Evolutionary conservation across 2,329 filamentous ascomycete genomes (phyloP), one percentile per base, ranked within the genome.

Genomic region (Trichophyton simii): DNA sequence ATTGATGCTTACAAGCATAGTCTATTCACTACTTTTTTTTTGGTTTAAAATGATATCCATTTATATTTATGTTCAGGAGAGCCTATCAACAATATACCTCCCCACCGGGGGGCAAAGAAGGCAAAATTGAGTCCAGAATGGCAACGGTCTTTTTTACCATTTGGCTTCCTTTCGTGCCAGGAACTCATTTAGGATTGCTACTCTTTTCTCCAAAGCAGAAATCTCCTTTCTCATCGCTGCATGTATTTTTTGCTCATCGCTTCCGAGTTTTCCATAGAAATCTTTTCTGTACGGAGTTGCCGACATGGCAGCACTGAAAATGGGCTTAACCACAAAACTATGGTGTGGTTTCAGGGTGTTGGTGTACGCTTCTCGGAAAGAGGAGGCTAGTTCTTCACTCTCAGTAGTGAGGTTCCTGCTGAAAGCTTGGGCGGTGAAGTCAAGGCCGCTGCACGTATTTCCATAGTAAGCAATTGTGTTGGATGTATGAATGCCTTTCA

Each of bases 281-380:
- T 92, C 89, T 73, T 89, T 89, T 68, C 92, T 85, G 81, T 96
- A 96, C 1, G 94, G 94, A 67, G 88, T 92, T 18, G 91, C 91
- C 68, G 84, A 83, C 91, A 99, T 96, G 73, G 92, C 92, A 64
- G 91, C 87, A 68, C 82, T 88, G 82, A 97, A 97, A 72, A 96
- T 82, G 64, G 90, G 90, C 82, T 95, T 96, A 69, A 96, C 79
- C 65, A 96, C 69, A 76, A 95, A 91, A 72, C 82, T 85, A 81
- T 99, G 94, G 79, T 95, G 86, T 28, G 88, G 88, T 80, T 95
- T 96, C 69, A 99, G 87, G 58, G 92, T 96, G 69, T 79, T 80
- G 72, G 82, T 83, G 78, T 99, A 99, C 67, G 91, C 89, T 61
- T 79, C 78, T 69, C 88, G 86, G 87, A 99, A 99, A 57, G 91